Percentiles rank a stretch among this genome's conserved stretches.
Conservation (phyloP, 345 rosid species). For the Brassica carinata region DNA sequence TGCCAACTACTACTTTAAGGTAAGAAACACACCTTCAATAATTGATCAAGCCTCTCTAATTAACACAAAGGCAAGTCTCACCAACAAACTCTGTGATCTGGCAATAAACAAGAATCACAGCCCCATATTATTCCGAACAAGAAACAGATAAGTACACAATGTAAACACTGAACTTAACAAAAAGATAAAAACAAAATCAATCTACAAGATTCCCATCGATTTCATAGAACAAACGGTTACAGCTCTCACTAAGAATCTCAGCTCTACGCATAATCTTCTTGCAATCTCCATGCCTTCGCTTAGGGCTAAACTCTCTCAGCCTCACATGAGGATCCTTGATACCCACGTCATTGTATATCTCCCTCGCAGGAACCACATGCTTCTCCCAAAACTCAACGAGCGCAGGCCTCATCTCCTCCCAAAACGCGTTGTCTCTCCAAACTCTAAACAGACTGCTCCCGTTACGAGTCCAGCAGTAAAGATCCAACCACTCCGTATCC, state of each 20-base stretch:
- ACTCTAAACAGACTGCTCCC: slow-evolving; percentile 68
- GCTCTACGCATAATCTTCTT: slow-evolving; percentile 50
- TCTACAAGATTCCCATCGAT: slow-evolving; percentile 45
- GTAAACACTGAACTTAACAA: background rate
- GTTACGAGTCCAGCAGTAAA: slow-evolving; percentile 70
- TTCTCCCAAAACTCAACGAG: slow-evolving; percentile 81
- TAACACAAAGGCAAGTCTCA: slow-evolving; percentile 40
- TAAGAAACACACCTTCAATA: slow-evolving; percentile 6
- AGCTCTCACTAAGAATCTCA: slow-evolving; percentile 47
- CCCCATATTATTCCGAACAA: background rate
- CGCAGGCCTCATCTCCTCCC: slow-evolving; percentile 62
- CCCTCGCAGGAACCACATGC: slow-evolving; percentile 77
- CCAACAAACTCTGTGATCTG: slow-evolving; percentile 55
- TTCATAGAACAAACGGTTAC: slow-evolving; percentile 48
- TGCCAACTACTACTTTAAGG: slow-evolving; percentile 23
- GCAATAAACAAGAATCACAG: background rate
- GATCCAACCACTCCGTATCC: slow-evolving; percentile 82
- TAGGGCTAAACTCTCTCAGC: slow-evolving; percentile 50
- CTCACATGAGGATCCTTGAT: slow-evolving; percentile 50
- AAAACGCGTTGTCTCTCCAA: slow-evolving; percentile 53
- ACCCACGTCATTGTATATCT: slow-evolving; percentile 39
- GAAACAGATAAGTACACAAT: background rate
- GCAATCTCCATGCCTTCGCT: slow-evolving; percentile 54
- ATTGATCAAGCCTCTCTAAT: slow-evolving; percentile 12
- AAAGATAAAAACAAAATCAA: slow-evolving; percentile 3